Evolutionary conservation across 306 rosid genomes (phyloP).

Genomic region (Dryas octopetala): DNA sequence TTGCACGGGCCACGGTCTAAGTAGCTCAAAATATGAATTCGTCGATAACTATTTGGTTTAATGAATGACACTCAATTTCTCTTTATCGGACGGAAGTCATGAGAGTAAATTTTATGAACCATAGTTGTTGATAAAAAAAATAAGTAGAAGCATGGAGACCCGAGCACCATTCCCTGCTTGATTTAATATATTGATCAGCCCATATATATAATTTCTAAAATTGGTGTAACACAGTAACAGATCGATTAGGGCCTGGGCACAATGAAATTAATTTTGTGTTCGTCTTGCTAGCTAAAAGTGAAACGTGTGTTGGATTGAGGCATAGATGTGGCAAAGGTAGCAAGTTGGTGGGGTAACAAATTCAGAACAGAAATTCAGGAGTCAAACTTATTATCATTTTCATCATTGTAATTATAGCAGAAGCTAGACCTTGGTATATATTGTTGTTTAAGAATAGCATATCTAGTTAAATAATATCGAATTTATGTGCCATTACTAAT

Average conservation of each 20-base stretch:
- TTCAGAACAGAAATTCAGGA: not conserved
- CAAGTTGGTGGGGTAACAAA: slow-evolving; percentile 1
- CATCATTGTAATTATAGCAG: not conserved
- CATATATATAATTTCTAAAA: not conserved
- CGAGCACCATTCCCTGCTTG: not conserved
- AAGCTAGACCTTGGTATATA: not conserved
- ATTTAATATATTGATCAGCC: not conserved
- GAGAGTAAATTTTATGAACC: no score
- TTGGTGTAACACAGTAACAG: not conserved
- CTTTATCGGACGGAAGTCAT: no score
- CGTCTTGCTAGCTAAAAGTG: not conserved
- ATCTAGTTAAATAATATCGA: no score
- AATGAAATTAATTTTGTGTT: not conserved
- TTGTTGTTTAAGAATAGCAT: no score
- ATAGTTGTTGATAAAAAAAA: not conserved
- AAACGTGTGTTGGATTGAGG: not conserved
- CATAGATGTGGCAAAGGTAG: not conserved
- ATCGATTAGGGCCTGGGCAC: not conserved
- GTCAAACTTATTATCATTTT: slow-evolving; percentile 17
- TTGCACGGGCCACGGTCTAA: no score
- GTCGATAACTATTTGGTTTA: no score
- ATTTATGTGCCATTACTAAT: no score
- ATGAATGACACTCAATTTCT: no score
- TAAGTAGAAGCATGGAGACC: not conserved
- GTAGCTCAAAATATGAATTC: no score